A percentile compares a stretch with the other conserved stretches of the same genome.
Evolutionary conservation across 2,329 filamentous ascomycete genomes (phyloP).

Genomic region (Claviceps fusiformis): DNA sequence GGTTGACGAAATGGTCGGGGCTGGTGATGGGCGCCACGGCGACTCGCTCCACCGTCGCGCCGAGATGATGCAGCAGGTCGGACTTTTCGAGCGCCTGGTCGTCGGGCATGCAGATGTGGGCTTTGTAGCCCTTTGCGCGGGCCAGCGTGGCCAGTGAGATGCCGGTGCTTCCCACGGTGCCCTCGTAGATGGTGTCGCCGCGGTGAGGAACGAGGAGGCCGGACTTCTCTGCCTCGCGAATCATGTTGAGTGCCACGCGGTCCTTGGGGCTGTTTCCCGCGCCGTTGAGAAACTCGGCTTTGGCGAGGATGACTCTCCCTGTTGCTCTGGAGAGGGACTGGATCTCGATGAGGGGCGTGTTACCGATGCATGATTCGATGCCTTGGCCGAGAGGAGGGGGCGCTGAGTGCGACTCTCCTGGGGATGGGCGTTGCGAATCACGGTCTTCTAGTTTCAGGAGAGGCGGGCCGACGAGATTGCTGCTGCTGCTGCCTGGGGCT

Average conservation of each 20-base stretch:
- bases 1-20: slow-evolving; percentile 86
- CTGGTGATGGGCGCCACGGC: slow-evolving; percentile 88
- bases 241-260: slow-evolving; percentile 83
- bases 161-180: slow-evolving; percentile 89
- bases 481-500: no score
- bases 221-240: slow-evolving; percentile 62
- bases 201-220: slow-evolving; percentile 65
- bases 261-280: slow-evolving; percentile 92
- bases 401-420: not conserved
- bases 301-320: slow-evolving; percentile 79
- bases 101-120: slow-evolving; percentile 94
- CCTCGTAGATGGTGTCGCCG: slow-evolving; percentile 94
- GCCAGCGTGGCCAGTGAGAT: slow-evolving; percentile 88
- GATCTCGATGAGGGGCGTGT: slow-evolving; percentile 80
- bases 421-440: slow-evolving; percentile 20
- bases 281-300: slow-evolving; percentile 93
- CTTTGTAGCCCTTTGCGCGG: slow-evolving; percentile 75
- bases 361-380: slow-evolving; percentile 83
- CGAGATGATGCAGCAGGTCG: slow-evolving; percentile 74
- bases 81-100: slow-evolving; percentile 85
- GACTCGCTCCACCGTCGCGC: slow-evolving; percentile 85
- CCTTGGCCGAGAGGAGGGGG: slow-evolving; percentile 39
- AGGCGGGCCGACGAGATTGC: no score
- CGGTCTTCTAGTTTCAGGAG: slow-evolving; percentile 40
- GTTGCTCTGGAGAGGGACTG: slow-evolving; percentile 75